Conservation (phyloP, 2,329 filamentous ascomycete species). For the Sarocladium oryzae region DNA sequence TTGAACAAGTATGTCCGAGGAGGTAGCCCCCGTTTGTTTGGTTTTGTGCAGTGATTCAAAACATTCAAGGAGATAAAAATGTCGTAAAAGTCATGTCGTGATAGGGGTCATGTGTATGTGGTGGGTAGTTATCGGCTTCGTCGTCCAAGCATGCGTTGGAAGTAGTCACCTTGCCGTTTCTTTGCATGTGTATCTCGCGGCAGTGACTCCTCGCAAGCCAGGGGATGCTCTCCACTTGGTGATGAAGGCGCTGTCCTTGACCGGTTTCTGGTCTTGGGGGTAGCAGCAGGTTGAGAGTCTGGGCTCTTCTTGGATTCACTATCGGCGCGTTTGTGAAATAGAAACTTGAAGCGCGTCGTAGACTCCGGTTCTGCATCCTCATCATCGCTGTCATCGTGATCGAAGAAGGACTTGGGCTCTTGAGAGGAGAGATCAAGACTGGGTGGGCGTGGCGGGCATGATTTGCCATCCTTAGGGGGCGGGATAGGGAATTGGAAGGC, state of each 20-base stretch:
- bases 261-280: constrained; percentile 9
- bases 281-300: background rate
- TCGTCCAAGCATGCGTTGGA: constrained; percentile 31
- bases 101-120: background rate
- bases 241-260: constrained; percentile 19
- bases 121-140: constrained; percentile 15
- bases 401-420: constrained; percentile 39
- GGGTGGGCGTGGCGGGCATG: constrained; percentile 19
- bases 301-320: constrained; percentile 18
- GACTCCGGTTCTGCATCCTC: constrained; percentile 31
- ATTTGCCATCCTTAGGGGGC: constrained; percentile 16
- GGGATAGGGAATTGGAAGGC: constrained; percentile 2
- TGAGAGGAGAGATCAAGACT: constrained; percentile 14
- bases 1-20: background rate
- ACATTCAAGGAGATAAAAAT: constrained; percentile 2
- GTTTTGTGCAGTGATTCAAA: background rate
- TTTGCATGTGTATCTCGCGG: constrained; percentile 16
- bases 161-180: constrained; percentile 25
- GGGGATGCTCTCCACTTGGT: constrained; percentile 11
- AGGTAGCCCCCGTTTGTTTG: background rate
- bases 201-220: constrained; percentile 8
- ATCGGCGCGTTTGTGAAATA: constrained; percentile 33
- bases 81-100: constrained; percentile 8
- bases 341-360: constrained; percentile 32
- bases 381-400: constrained; percentile 40